Conservation (phyloP, 2,329 filamentous ascomycete species). For the Furcasterigmium furcatum region DNA sequence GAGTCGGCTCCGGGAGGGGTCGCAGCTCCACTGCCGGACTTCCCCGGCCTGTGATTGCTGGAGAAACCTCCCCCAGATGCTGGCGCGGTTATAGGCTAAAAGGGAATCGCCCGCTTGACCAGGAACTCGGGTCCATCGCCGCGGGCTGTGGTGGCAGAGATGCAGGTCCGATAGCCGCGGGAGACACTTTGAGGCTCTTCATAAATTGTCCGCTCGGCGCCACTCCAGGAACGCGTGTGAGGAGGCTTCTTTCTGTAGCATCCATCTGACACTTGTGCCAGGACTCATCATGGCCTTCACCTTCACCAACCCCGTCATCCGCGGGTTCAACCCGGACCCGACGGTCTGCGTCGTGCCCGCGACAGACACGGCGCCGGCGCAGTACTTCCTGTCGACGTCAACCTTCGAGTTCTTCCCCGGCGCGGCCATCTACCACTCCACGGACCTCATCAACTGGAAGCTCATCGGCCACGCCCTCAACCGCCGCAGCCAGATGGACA, state of each 20-base stretch:
- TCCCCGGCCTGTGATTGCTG: conserved; percentile 9
- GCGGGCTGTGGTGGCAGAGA: background rate
- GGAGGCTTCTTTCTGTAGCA: too few species aligned
- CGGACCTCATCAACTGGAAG: conserved; percentile 47
- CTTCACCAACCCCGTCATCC: conserved; percentile 51
- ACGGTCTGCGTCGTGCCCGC: conserved; percentile 37
- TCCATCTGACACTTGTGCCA: too few species aligned
- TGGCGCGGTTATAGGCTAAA: background rate
- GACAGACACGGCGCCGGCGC: conserved; percentile 19
- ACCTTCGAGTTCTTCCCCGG: conserved; percentile 62
- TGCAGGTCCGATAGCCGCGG: background rate
- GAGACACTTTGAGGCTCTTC: background rate
- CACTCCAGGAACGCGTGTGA: too few species aligned
- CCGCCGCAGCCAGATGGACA: conserved; percentile 45
- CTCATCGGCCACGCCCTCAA: conserved; percentile 51
- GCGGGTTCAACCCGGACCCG: conserved; percentile 61
- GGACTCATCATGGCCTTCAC: conserved; percentile 6
- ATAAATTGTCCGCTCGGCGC: background rate
- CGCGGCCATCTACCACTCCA: conserved; percentile 57
- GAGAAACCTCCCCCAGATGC: conserved; percentile 7
- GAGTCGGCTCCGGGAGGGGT: conserved; percentile 1
- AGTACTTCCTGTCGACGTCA: conserved; percentile 57
- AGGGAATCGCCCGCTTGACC: background rate
- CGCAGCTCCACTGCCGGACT: background rate
- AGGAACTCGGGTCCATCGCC: background rate